phyloP scores from a whole-genome alignment of 163 green algal genomes.

The Chloroidium sp. region DNA sequence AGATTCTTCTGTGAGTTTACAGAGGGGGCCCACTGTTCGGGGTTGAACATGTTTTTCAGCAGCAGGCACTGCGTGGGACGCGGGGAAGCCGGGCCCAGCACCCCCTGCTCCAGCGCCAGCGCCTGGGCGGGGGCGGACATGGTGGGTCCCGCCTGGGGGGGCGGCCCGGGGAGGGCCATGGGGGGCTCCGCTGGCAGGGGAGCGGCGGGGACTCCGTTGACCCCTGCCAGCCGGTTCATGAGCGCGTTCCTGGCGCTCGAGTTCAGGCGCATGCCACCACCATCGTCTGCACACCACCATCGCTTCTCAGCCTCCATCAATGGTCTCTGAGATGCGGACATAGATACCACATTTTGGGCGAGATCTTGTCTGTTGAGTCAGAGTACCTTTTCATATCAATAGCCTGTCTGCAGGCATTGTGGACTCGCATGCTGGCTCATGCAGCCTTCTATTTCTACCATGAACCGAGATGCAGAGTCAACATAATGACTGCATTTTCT shows the following conservation, averaged over 20 bases:
- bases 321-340: too few relatives aligned
- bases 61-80: conserved; percentile 88
- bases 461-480: too few relatives aligned
- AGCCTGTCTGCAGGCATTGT: too few relatives aligned
- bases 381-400: too few relatives aligned
- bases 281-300: conserved; percentile 22
- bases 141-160: background rate
- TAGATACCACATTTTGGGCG: too few relatives aligned
- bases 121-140: conserved; percentile 2
- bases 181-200: background rate
- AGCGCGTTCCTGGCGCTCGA: conserved; percentile 52
- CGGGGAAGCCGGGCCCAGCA: conserved; percentile 81
- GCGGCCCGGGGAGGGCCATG: background rate
- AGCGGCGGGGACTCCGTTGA: background rate
- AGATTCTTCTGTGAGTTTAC: background rate
- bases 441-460: too few relatives aligned
- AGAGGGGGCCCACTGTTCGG: conserved; percentile 36
- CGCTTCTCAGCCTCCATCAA: background rate
- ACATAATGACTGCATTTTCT: too few relatives aligned
- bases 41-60: conserved; percentile 96
- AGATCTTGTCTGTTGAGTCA: too few relatives aligned
- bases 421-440: too few relatives aligned
- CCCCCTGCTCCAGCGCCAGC: conserved; percentile 65
- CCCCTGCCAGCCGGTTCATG: conserved; percentile 62
- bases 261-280: conserved; percentile 55